A percentile compares a stretch with the other conserved stretches of the same genome.
phyloP scores from a whole-genome alignment of 202 grass and related monocot genomes.

The Zizania palustris region DNA sequence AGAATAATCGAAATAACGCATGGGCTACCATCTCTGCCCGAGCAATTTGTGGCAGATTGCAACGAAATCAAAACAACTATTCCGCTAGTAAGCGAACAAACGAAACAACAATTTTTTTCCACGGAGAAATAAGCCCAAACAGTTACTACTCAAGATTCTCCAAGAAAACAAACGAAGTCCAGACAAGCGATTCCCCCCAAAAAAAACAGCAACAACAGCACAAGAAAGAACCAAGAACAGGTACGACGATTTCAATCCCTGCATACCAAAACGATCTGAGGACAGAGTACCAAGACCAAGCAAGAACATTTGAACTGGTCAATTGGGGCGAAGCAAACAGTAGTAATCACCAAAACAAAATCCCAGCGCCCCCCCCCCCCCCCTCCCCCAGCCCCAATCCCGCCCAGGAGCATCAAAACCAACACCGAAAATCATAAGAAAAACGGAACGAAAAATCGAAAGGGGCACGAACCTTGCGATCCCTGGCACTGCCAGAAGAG shows the following conservation, averaged over 20 bases:
- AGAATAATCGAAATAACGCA: background rate
- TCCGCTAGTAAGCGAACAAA: background rate
- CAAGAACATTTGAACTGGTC: conserved; percentile 1
- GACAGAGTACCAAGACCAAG: background rate
- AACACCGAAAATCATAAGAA: background rate
- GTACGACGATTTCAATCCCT: background rate
- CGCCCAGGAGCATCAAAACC: conserved; percentile 7
- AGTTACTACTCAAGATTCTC: background rate
- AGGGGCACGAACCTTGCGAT: conserved; percentile 31
- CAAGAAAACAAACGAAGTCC: background rate
- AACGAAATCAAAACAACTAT: background rate
- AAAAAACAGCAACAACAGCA: background rate
- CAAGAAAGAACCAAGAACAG: background rate
- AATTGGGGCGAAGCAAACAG: background rate
- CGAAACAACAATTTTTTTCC: background rate
- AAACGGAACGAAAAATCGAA: background rate
- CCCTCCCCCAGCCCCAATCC: conserved; percentile 24
- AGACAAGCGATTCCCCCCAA: background rate
- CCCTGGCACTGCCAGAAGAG: background rate
- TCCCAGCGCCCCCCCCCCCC: background rate
- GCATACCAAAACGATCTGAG: background rate
- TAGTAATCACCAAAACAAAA: background rate
- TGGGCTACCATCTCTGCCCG: background rate
- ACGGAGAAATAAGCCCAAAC: too few species aligned
- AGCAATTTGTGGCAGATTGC: background rate